A percentile compares a stretch with the other conserved stretches of the same genome.
Evolutionary conservation across 768 basidiomycete species (phyloP).

Genomic region (Pleurotus ostreatus): DNA sequence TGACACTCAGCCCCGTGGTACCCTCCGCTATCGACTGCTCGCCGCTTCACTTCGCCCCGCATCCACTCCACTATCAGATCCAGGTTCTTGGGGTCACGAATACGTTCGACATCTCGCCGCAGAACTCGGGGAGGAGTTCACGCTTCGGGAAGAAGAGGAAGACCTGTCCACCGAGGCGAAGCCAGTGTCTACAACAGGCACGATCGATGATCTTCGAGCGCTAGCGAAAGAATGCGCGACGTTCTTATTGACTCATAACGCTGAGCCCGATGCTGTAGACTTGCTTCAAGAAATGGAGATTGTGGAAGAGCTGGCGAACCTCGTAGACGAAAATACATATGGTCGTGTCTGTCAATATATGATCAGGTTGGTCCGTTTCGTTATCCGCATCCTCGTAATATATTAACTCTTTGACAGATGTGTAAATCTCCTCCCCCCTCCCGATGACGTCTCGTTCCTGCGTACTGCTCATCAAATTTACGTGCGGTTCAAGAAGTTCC

Average conservation of each 20-base stretch:
- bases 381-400: neutral
- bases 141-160: slow-evolving; percentile 55
- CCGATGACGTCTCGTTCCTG: slow-evolving; percentile 89
- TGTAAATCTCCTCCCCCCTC: slow-evolving; percentile 85
- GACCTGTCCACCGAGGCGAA: slow-evolving; percentile 20
- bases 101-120: slow-evolving; percentile 96
- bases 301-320: slow-evolving; percentile 66
- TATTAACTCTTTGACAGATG: slow-evolving; percentile 45
- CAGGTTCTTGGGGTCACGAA: slow-evolving; percentile 99
- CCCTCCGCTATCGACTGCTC: slow-evolving; percentile 87
- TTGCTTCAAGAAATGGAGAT: slow-evolving; percentile 91
- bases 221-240: slow-evolving; percentile 82
- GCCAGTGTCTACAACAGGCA: slow-evolving; percentile 40
- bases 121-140: slow-evolving; percentile 93
- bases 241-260: slow-evolving; percentile 91
- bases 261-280: slow-evolving; percentile 98
- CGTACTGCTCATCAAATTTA: slow-evolving; percentile 88
- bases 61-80: slow-evolving; percentile 71
- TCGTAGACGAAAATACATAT: slow-evolving; percentile 87
- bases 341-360: slow-evolving; percentile 92
- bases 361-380: slow-evolving; percentile 61
- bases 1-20: slow-evolving; percentile 94
- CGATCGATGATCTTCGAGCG: slow-evolving; percentile 68
- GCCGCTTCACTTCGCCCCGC: slow-evolving; percentile 66
- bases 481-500: slow-evolving; percentile 79